phyloP scores from a whole-genome alignment of 257 asterid species.

The Nicotiana tomentosiformis region DNA sequence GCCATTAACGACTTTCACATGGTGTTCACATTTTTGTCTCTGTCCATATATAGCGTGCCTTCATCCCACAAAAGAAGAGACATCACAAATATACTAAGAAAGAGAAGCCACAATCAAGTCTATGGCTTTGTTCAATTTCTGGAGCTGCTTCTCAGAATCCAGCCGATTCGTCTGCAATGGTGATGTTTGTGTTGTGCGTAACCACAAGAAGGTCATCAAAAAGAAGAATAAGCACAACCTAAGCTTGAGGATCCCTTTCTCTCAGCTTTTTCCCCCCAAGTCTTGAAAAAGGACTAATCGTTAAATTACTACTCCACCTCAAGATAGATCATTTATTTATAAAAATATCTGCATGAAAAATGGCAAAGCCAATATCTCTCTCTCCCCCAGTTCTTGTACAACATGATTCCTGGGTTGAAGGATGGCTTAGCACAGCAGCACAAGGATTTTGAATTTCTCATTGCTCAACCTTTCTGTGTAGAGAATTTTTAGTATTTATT shows the following conservation, averaged over 20 bases:
- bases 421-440: no score
- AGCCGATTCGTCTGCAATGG: constrained; percentile 28
- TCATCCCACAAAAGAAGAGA: neutral
- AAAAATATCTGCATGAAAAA: neutral
- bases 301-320: neutral
- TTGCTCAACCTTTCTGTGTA: neutral
- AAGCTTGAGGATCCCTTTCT: neutral
- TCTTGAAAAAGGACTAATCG: neutral
- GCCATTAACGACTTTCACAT: neutral
- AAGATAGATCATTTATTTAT: neutral
- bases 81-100: neutral
- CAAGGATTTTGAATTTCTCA: neutral
- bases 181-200: constrained; percentile 29
- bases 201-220: neutral
- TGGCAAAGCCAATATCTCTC: neutral
- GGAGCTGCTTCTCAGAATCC: constrained; percentile 24
- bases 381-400: neutral
- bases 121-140: constrained; percentile 24
- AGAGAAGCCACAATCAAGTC: neutral
- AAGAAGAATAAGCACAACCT: constrained; percentile 5
- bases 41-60: neutral
- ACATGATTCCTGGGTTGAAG: neutral
- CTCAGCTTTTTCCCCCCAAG: constrained; percentile 8
- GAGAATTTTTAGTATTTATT: neutral
- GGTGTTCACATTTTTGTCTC: neutral